Evolutionary conservation across 1,284 basidiomycete genomes (phyloP).

Genomic region (Tausonia pullulans): DNA sequence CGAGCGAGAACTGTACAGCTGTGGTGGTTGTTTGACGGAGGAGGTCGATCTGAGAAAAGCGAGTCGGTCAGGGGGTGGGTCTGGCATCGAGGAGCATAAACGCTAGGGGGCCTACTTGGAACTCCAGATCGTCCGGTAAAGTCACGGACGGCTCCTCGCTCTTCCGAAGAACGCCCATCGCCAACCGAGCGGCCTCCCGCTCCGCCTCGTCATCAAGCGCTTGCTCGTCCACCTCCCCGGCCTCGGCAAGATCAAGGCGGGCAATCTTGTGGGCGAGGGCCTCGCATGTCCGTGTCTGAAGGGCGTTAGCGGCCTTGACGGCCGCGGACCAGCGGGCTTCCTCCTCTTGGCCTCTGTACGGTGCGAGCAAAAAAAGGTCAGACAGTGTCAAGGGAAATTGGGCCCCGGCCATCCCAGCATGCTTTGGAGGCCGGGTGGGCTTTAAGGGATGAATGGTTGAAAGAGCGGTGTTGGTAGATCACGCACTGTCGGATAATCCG

Average conservation of each 20-base stretch:
- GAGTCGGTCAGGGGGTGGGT: background rate
- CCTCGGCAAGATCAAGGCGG: background rate
- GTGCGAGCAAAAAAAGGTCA: background rate
- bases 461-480: background rate
- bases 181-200: background rate
- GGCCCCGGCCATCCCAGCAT: background rate
- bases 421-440: background rate
- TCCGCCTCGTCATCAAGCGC: background rate
- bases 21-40: constrained; percentile 30
- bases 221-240: background rate
- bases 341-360: constrained; percentile 30
- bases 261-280: constrained; percentile 4
- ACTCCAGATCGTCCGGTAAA: constrained; percentile 12
- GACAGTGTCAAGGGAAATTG: background rate
- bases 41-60: constrained; percentile 27
- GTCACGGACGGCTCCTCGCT: background rate
- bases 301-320: constrained; percentile 24
- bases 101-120: background rate
- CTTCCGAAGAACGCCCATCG: background rate
- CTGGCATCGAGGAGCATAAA: background rate
- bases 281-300: constrained; percentile 19
- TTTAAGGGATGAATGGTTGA: background rate
- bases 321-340: constrained; percentile 29
- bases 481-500: constrained; percentile 26
- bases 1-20: constrained; percentile 30